phyloP scores from a whole-genome alignment of 306 rosid genomes.

The Pueraria montana region DNA sequence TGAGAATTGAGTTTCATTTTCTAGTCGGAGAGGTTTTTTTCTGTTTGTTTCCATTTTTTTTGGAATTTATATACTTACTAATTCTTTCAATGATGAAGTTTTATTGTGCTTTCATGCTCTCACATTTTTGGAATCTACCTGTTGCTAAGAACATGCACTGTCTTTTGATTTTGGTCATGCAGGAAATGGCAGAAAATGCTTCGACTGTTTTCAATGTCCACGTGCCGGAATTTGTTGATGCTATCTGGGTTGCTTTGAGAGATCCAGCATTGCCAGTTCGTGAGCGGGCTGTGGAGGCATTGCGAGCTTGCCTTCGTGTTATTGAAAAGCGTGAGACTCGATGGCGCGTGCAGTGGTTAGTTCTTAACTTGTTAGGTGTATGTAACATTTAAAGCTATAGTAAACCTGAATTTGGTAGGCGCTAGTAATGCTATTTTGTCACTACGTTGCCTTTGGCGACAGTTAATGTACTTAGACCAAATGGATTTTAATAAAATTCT shows the following conservation, averaged over 20 bases:
- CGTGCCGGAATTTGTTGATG: constrained; percentile 96
- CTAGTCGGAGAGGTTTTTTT: too few species aligned
- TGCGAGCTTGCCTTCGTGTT: constrained; percentile 96
- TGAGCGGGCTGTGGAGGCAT: constrained; percentile 96
- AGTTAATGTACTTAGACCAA: constrained; percentile 12
- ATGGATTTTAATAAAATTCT: constrained; percentile 23
- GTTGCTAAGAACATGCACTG: constrained; percentile 1
- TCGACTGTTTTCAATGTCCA: constrained; percentile 97
- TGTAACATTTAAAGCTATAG: constrained; percentile 7
- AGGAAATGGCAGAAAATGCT: constrained; percentile 99
- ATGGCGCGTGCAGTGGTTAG: constrained; percentile 99
- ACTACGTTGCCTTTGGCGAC: constrained; percentile 24
- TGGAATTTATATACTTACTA: too few species aligned
- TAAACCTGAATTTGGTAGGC: constrained; percentile 19
- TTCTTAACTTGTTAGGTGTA: constrained; percentile 35
- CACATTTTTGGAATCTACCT: constrained; percentile 6
- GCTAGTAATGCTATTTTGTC: constrained; percentile 24
- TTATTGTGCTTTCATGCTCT: constrained; percentile 34
- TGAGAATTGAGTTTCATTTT: constrained; percentile 8
- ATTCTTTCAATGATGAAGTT: not conserved
- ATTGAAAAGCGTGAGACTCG: constrained; percentile 98
- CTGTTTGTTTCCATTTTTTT: not conserved
- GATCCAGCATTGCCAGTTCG: constrained; percentile 93
- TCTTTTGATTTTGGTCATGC: constrained; percentile 47
- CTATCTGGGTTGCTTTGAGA: constrained; percentile 97